A percentile compares a stretch with the other conserved stretches of the same genome.
Conservation (phyloP, 495 filamentous ascomycete genomes). For the Lasiosphaeria hispida region DNA sequence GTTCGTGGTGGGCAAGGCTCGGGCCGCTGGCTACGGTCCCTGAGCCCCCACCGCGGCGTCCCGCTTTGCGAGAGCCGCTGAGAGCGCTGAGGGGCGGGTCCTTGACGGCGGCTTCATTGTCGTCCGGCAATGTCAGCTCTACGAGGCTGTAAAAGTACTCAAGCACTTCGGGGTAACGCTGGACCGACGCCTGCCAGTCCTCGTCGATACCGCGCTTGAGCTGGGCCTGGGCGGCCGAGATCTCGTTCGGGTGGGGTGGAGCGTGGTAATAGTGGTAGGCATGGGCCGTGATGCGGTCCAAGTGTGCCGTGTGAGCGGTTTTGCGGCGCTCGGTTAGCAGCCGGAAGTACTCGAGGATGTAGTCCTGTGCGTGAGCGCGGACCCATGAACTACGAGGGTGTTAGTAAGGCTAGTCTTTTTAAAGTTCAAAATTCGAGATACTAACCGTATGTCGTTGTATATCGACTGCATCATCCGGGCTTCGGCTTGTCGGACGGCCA, state of each 20-base stretch:
- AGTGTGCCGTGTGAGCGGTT: constrained; percentile 51
- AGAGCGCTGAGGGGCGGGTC: constrained; percentile 56
- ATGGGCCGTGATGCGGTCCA: constrained; percentile 57
- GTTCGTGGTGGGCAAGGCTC: constrained; percentile 29
- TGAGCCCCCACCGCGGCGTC: constrained; percentile 27
- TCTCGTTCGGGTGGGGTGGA: constrained; percentile 55
- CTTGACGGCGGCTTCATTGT: constrained; percentile 52
- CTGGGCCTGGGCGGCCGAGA: constrained; percentile 55
- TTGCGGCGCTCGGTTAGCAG: constrained; percentile 60
- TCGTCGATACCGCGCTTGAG: constrained; percentile 69
- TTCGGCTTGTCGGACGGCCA: constrained; percentile 65
- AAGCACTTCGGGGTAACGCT: constrained; percentile 69
- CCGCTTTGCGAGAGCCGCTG: constrained; percentile 39
- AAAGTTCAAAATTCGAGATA: constrained; percentile 2
- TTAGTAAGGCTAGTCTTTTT: constrained; percentile 22
- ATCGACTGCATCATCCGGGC: constrained; percentile 59
- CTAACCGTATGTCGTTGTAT: constrained; percentile 63
- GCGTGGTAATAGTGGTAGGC: constrained; percentile 56
- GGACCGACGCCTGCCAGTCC: constrained; percentile 67
- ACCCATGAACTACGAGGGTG: constrained; percentile 58
- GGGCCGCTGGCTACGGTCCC: constrained; percentile 35
- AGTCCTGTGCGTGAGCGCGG: constrained; percentile 63
- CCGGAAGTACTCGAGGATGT: constrained; percentile 67
- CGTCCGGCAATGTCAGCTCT: constrained; percentile 55
- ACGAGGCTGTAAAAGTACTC: constrained; percentile 70